These are phyloP conservation scores for Tremella yokohamensis DNA, from an alignment of 768 basidiomycete species.

Conservation along the genomic window DNA sequence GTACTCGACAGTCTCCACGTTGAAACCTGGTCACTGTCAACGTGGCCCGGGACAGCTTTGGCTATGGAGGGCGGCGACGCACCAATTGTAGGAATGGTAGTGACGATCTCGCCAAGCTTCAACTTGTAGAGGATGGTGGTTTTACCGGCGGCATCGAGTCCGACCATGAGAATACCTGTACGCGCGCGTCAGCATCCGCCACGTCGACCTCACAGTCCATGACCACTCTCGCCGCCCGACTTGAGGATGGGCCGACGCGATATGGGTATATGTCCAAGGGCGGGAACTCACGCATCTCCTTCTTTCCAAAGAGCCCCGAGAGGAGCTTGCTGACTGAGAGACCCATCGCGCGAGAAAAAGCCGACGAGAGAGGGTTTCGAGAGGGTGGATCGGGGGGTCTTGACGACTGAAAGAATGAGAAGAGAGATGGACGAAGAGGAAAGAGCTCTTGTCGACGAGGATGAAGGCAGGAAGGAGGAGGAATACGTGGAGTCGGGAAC, in stretches of 20 bases:
- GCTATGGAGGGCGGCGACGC: conserved; percentile 46
- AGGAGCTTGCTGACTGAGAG: conserved; percentile 58
- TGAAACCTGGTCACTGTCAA: conserved; percentile 70
- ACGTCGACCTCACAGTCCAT: not conserved
- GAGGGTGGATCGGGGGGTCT: conserved; percentile 2
- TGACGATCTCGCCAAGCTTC: conserved; percentile 99
- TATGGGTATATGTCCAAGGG: not conserved
- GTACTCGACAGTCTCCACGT: conserved; percentile 99
- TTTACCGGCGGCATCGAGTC: conserved; percentile 98
- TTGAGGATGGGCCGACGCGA: not conserved
- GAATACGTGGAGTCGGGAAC: conserved; percentile 3
- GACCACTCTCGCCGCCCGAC: not conserved
- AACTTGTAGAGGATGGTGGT: conserved; percentile 96
- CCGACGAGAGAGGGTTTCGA: not conserved
- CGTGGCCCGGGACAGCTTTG: conserved; percentile 4
- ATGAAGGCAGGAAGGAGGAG: conserved; percentile 1
- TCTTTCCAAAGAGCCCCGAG: conserved; percentile 88
- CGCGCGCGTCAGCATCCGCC: not conserved
- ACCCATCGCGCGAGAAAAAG: conserved; percentile 51
- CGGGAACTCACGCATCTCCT: conserved; percentile 87
- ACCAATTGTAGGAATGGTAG: conserved; percentile 99
- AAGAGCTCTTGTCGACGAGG: not conserved
- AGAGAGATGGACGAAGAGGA: conserved; percentile 6
- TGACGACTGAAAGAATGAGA: conserved; percentile 7
- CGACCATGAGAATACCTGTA: conserved; percentile 97